phyloP scores from a whole-genome alignment of 2,329 filamentous ascomycete genomes.

The Zasmidium angulare region DNA sequence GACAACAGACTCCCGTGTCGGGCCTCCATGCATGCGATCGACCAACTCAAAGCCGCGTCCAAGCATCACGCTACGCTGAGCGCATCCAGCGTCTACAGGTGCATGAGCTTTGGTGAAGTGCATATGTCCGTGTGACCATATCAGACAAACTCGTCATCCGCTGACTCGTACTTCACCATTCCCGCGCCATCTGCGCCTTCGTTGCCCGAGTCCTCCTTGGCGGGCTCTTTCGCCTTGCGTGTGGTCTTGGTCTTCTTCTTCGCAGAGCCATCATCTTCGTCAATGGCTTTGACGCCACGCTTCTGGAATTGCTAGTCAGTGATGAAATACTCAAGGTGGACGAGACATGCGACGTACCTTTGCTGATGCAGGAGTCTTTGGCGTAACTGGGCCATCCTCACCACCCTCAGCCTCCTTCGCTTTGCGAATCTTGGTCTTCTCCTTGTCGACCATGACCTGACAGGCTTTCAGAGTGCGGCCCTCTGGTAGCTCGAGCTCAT shows the following conservation, averaged over 20 bases:
- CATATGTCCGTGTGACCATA: neutral
- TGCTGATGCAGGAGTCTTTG: slow-evolving; percentile 12
- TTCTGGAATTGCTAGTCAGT: slow-evolving; percentile 19
- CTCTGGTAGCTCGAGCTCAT: slow-evolving; percentile 29
- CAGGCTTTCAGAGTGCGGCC: slow-evolving; percentile 33
- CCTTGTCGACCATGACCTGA: slow-evolving; percentile 33
- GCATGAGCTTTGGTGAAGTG: neutral
- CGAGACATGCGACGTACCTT: slow-evolving; percentile 12
- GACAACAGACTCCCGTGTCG: neutral
- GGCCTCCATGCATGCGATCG: neutral
- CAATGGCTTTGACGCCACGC: slow-evolving; percentile 20
- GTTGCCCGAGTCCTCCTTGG: slow-evolving; percentile 11
- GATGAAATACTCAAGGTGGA: too few species aligned
- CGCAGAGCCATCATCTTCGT: slow-evolving; percentile 18
- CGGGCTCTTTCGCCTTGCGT: slow-evolving; percentile 19
- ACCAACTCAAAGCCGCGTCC: neutral
- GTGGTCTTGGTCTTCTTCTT: slow-evolving; percentile 21
- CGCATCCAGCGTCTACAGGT: neutral
- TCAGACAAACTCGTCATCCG: slow-evolving; percentile 8
- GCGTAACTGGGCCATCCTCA: slow-evolving; percentile 8
- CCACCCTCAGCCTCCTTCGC: slow-evolving; percentile 14
- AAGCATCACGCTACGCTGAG: neutral
- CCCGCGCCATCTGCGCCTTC: slow-evolving; percentile 13
- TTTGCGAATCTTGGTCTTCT: slow-evolving; percentile 31
- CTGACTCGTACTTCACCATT: slow-evolving; percentile 10